Evolutionary conservation across 202 grass and related monocot species (phyloP).

Genomic region (Bolboschoenoplectus hybrid): DNA sequence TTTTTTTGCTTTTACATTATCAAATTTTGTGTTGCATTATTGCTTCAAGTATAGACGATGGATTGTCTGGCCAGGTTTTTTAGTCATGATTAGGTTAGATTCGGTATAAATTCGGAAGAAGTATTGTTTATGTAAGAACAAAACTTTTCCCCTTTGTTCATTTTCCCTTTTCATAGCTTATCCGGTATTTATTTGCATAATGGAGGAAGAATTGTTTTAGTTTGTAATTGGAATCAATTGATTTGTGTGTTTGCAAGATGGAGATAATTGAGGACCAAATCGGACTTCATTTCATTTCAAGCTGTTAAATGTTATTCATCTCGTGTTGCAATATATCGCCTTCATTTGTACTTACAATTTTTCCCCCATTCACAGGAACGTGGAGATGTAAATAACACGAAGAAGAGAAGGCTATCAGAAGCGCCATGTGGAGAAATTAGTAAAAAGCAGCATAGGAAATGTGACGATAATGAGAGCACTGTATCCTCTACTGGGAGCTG

Average conservation of each 20-base stretch:
- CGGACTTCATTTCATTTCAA: neutral
- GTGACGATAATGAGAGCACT: neutral
- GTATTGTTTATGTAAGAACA: neutral
- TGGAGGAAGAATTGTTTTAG: neutral
- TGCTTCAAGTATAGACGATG: neutral
- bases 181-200: neutral
- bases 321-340: neutral
- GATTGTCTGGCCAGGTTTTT: neutral
- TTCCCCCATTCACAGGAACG: neutral
- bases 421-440: neutral
- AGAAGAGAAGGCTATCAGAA: conserved; percentile 7
- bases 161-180: neutral
- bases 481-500: conserved; percentile 46
- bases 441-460: neutral
- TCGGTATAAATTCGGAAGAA: neutral
- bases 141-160: neutral
- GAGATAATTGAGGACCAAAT: neutral
- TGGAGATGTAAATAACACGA: neutral
- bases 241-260: neutral
- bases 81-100: neutral
- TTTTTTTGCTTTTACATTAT: neutral
- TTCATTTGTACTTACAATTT: neutral
- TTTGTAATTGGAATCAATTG: neutral
- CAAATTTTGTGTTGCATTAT: neutral
- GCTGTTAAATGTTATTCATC: neutral